Evolutionary conservation across 768 basidiomycete genomes (phyloP).

Genomic region (Hericium alpestre): DNA sequence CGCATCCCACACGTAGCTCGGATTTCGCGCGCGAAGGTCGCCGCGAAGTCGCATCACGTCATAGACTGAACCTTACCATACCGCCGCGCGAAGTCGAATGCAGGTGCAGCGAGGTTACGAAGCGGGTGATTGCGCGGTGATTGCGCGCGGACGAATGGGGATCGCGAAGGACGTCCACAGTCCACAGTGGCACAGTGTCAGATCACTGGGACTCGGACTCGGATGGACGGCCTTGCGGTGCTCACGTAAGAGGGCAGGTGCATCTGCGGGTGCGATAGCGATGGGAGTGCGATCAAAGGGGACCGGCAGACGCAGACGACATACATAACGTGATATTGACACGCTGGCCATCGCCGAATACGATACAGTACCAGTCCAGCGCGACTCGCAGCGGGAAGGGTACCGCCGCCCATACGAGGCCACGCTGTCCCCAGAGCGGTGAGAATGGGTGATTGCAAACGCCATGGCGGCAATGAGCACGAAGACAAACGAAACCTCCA

Average conservation of each 20-base stretch:
- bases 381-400: too few species aligned
- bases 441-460: neutral
- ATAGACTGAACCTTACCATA: too few species aligned
- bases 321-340: neutral
- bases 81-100: too few species aligned
- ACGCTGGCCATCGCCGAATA: neutral
- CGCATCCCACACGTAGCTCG: too few species aligned
- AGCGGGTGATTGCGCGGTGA: too few species aligned
- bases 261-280: neutral
- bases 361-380: neutral
- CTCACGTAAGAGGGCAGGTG: neutral
- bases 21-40: too few species aligned
- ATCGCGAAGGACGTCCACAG: too few species aligned
- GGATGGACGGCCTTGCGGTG: neutral
- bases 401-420: neutral
- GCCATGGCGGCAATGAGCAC: neutral
- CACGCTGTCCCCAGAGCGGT: neutral
- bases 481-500: neutral
- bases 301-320: neutral
- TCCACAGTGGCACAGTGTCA: too few species aligned
- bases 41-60: too few species aligned
- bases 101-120: too few species aligned
- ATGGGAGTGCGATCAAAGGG: neutral
- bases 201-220: too few species aligned
- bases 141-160: too few species aligned